Evolutionary conservation across 768 basidiomycete genomes (phyloP).

Genomic region (Boletellus ananas): DNA sequence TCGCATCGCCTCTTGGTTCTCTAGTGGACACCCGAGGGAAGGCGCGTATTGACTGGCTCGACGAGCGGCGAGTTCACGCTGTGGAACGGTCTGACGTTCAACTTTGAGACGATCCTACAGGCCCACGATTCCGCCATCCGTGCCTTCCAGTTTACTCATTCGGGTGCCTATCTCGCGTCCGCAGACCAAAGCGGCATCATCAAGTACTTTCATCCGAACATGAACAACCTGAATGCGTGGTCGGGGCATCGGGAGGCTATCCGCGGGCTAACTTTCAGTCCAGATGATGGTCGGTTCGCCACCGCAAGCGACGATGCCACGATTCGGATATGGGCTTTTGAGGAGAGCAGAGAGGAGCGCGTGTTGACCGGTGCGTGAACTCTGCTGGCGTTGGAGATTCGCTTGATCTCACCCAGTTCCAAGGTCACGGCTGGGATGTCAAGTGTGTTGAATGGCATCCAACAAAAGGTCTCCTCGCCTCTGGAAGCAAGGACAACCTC

Average conservation of each 20-base stretch:
- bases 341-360: slow-evolving; percentile 85
- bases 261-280: slow-evolving; percentile 86
- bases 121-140: slow-evolving; percentile 96
- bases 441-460: slow-evolving; percentile 99
- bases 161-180: slow-evolving; percentile 89
- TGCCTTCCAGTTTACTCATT: slow-evolving; percentile 84
- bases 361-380: slow-evolving; percentile 64
- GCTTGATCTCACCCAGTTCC: slow-evolving; percentile 11
- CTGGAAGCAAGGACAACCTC: slow-evolving; percentile 95
- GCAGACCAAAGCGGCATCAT: slow-evolving; percentile 92
- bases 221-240: slow-evolving; percentile 97
- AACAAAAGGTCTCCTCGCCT: slow-evolving; percentile 90
- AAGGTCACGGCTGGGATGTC: slow-evolving; percentile 99
- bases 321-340: slow-evolving; percentile 93
- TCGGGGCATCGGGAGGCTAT: slow-evolving; percentile 93
- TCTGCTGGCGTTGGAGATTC: background rate
- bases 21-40: slow-evolving; percentile 97
- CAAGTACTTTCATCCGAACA: slow-evolving; percentile 98
- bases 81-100: slow-evolving; percentile 99
- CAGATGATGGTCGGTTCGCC: slow-evolving; percentile 87
- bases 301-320: slow-evolving; percentile 96
- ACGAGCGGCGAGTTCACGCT: slow-evolving; percentile 97
- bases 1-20: slow-evolving; percentile 2
- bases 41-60: slow-evolving; percentile 90
- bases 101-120: slow-evolving; percentile 99